Base-by-base conservation (phyloP, 148 eudicot species). In the Fagopyrum tataricum region DNA sequence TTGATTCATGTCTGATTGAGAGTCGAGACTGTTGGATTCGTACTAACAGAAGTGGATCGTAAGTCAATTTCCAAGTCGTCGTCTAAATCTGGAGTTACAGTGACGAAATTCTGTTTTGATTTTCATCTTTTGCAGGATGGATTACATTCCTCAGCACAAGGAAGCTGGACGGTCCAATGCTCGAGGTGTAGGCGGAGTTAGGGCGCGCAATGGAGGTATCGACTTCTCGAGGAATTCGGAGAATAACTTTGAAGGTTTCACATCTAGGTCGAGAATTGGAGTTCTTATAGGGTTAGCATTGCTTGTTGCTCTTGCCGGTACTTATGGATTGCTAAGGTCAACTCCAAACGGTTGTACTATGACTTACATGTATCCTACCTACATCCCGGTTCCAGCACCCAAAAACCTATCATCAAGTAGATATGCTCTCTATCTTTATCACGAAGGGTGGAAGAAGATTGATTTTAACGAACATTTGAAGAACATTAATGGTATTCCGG, bases 291-390 rank as follows among this genome's bases (percentile, higher is more conserved):
- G 72, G 51, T 24, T 91, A 74, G 43, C 85, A 15, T 67, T 84
- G 51, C 70, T 85, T 66, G 76, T 91, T 23, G 78, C 77, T 58
- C 68, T 88, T 51, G 59, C 79, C 40, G 96, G 89, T 56, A 72
- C 90, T 44, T 91, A 78, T 79, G 85, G 82, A 31, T 78, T 90
- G 76, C 48, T 90, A 20, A 85, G 78, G 71, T 96, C 97, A 44
- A 56, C 79, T 76, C 79, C 89, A 24, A 91, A 88, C 81, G 94
- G 96, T 7, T 95, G 99, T 85, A 79, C 62, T 40, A 91, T 95
- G 97, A 95, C 97, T 8, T 95, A 91, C 70, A 91, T 95, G 99
- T 95, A 91, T 78, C 99, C 99, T 37, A 93, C 91, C 9, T 95
- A 91, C 73, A 95, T 95, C 68, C 99, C 99, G 23, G 77, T 95